Base-by-base conservation (phyloP, 176 grass and related monocot species). In the Poa pratensis region DNA sequence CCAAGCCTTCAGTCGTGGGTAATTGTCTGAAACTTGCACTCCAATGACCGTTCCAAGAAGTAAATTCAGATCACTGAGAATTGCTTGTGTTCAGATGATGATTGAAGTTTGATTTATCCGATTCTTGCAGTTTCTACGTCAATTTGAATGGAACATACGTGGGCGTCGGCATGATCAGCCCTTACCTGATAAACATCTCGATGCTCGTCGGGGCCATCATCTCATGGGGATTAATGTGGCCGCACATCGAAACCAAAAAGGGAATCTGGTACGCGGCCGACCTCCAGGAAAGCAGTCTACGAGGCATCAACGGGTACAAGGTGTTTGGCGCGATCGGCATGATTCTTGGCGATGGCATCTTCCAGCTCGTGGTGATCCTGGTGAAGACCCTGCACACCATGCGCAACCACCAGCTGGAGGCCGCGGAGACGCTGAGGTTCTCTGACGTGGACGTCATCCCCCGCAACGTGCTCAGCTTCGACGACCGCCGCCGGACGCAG, bases 91-190 rank as follows among this genome's bases (percentile, higher is more conserved):
- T n/a, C n/a, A n/a, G n/a, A n/a, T n/a, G n/a, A n/a, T n/a, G n/a
- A n/a, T n/a, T n/a, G n/a, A 9, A 68, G 66, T 1, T n/a, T 69
- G 34, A 70, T 64, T 30, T 55, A 53, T 48, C 26, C 48, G 34
- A 35, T 78, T 13, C 22, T 73, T 86, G 52, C 82, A 97, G 94
- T 26, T 97, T 97, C 82, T 97, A 87, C 83, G 76, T 94, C 46
- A 89, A 88, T 49, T 77, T 94, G 83, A 78, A 48, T 10, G 86
- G 73, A 69, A 97, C 94, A 6, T 92, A 90, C 64, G 35, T 94
- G 0, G 94, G 94, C 9, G 85, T 94, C 16, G 91, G 94, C 39
- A 97, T 97, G 92, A 97, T 97, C 61, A 90, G 91, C 65, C 94
- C 91, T 82, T 81, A 82, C 73, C 89, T 94, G 79, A 92, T 97